Percentiles rank a stretch among this genome's conserved stretches.
Conservation (phyloP, 192 early-diverging fungal genomes). For the Obelidium mucronatum region DNA sequence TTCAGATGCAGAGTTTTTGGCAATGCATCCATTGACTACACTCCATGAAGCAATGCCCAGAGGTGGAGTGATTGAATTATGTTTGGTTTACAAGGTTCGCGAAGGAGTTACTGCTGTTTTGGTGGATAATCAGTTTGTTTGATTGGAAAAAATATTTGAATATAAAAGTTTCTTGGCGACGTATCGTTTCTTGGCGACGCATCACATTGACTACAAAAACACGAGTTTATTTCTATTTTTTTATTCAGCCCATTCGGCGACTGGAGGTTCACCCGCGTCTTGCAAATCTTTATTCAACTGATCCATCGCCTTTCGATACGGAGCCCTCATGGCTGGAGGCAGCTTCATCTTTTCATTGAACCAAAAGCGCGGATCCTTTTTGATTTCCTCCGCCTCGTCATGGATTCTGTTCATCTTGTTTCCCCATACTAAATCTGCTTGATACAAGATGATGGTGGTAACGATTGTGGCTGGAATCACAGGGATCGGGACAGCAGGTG, state of each 20-base stretch:
- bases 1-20: no score
- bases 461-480: constrained; percentile 22
- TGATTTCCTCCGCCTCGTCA: constrained; percentile 27
- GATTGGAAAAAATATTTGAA: no score
- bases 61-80: no score
- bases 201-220: no score
- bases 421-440: constrained; percentile 27
- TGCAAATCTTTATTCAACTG: constrained; percentile 32
- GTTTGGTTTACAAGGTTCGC: no score
- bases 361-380: constrained; percentile 29
- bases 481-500: constrained; percentile 6
- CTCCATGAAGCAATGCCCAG: no score
- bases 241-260: constrained; percentile 33
- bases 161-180: no score
- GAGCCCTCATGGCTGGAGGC: constrained; percentile 22
- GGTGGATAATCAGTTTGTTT: no score
- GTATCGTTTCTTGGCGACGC: no score
- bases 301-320: constrained; percentile 35
- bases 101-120: no score
- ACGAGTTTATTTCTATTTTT: no score
- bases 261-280: background rate
- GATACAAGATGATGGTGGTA: constrained; percentile 2
- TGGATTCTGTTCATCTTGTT: constrained; percentile 34
- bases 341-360: constrained; percentile 33
- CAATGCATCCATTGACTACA: no score